phyloP scores from a whole-genome alignment of 2,329 filamentous ascomycete genomes.

The Trichoderma koningiopsis region DNA sequence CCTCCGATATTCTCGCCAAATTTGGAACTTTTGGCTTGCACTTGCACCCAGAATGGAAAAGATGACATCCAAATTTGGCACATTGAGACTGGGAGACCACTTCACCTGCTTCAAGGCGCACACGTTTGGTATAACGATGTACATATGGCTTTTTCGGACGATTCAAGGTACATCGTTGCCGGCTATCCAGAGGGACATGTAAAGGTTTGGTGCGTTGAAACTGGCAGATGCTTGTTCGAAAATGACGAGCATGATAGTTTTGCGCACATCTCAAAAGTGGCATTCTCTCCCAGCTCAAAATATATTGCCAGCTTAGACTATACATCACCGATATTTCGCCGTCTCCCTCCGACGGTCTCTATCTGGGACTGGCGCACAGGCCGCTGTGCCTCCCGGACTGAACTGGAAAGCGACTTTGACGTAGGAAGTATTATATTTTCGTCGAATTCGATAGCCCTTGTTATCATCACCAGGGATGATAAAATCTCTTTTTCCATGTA shows the following conservation, averaged over 20 bases:
- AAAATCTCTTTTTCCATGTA: too few species aligned
- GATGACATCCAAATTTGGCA: background rate
- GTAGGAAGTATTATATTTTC: background rate
- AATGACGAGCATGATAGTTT: background rate
- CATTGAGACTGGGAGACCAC: background rate
- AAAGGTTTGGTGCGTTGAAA: background rate
- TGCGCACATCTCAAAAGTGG: background rate
- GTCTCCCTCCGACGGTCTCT: too few species aligned
- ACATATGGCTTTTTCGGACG: background rate
- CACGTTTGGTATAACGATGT: fast-evolving
- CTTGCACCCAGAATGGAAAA: background rate
- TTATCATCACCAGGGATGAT: background rate
- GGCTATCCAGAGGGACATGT: background rate
- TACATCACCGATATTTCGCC: too few species aligned
- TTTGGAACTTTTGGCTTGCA: background rate
- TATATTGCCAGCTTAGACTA: too few species aligned
- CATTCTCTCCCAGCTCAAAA: background rate
- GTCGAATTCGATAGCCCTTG: background rate
- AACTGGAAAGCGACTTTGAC: background rate
- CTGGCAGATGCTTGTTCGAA: background rate
- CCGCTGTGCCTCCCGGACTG: background rate
- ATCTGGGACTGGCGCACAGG: background rate
- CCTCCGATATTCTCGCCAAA: background rate
- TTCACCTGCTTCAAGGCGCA: background rate
- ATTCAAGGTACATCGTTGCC: background rate